Evolutionary conservation across 139 green algal genomes (phyloP), one percentile per base, ranked within the genome.

Genomic region (Trebouxia sp.): DNA sequence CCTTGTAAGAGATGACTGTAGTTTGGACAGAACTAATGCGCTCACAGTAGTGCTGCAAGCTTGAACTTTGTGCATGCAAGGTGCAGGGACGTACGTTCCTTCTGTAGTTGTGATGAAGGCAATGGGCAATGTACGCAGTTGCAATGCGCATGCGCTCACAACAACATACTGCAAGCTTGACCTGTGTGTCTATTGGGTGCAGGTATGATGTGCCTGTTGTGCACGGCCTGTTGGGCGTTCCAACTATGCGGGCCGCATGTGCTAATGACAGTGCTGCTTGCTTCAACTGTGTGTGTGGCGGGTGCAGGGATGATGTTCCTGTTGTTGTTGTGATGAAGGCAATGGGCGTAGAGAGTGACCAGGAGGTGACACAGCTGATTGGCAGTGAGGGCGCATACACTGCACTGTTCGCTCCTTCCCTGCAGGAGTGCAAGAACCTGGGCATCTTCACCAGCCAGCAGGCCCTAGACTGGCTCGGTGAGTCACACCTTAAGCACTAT

Each of bases 291-390:
- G 47, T 12, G 15, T 20, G 9, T 55, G 39, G 10, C 0, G 20
- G 41, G 24, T 78, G 78, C 85, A 94, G 88, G 67, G 92, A 97
- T 75, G 94, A 98, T 76, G 83, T 99, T 14, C 95, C 96, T 83
- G 92, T 98, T 26, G 84, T 95, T 39, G 83, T 95, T 0, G 96
- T 97, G 48, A 85, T 99, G 70, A 96, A 95, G 80, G 97, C 96
- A 1, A 98, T 99, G 96, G 96, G 97, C 2, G 85, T 95, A 43
- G 92, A 97, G 87, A 94, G 85, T 62, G 97, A 99, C 83, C 94
- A 98, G 85, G 96, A 98, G 88, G 84, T 96, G 28, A 87, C 97
- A 51, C 81, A 88, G 67, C 80, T 92, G 75, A 84, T 93, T 32
- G 92, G 92, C 35, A 70, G 69, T 1, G 86, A 93, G 67, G 84